Conservation (phyloP, 306 rosid genomes). For the Prunus campanulata region DNA sequence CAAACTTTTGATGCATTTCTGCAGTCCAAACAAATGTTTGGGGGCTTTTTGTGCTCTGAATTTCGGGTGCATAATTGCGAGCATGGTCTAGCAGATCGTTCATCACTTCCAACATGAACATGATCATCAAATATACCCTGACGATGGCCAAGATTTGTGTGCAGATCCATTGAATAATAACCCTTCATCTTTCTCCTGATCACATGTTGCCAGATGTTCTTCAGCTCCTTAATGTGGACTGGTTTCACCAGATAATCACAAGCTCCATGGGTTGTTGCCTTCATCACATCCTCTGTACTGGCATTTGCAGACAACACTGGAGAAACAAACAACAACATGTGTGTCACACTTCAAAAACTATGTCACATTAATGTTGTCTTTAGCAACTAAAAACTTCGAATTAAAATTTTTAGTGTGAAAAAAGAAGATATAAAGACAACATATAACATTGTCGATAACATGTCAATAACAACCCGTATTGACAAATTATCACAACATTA, state of each 20-base stretch:
- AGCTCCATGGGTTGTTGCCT: slow-evolving; percentile 82
- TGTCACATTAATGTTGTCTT: no score
- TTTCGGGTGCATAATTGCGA: not conserved
- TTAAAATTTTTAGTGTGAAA: no score
- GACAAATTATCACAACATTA: no score
- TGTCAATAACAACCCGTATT: no score
- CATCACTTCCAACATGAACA: slow-evolving; percentile 26
- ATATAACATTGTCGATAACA: no score
- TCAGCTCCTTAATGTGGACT: slow-evolving; percentile 76
- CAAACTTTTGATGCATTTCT: slow-evolving; percentile 79
- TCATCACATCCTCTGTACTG: slow-evolving; percentile 79
- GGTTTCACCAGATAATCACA: slow-evolving; percentile 90
- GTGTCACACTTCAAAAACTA: not conserved
- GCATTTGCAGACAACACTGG: slow-evolving; percentile 3
- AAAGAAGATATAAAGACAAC: no score
- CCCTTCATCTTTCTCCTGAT: slow-evolving; percentile 71
- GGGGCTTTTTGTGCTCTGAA: slow-evolving; percentile 59
- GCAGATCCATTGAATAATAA: slow-evolving; percentile 48
- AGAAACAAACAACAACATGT: not conserved
- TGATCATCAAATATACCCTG: not conserved
- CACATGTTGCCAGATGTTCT: slow-evolving; percentile 93
- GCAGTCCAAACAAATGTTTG: slow-evolving; percentile 91
- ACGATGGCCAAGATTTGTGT: slow-evolving; percentile 39
- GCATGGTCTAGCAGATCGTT: not conserved
- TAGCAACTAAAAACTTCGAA: not conserved